Percentiles rank a stretch among this genome's conserved stretches.
Conservation (phyloP, 805 yeast genomes). For the Saturnispora bothae region DNA sequence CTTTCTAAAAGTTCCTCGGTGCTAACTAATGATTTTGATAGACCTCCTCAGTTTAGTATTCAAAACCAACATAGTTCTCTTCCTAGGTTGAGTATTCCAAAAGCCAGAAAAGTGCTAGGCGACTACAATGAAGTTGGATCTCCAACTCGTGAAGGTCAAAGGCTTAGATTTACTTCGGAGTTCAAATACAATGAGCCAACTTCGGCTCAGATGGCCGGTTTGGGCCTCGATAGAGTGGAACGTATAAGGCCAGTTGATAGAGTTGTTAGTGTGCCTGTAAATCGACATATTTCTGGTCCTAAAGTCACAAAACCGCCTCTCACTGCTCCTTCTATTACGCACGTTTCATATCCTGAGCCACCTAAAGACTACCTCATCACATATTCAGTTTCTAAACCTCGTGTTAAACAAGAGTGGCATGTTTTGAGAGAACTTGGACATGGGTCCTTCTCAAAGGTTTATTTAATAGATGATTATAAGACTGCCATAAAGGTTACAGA, state of each 20-base stretch:
- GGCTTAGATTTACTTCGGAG: constrained; percentile 13
- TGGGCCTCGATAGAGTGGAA: not conserved
- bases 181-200: constrained; percentile 8
- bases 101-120: constrained; percentile 3
- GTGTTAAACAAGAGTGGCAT: constrained; percentile 23
- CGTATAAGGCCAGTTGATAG: constrained; percentile 22
- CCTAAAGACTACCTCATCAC: constrained; percentile 3
- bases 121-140: constrained; percentile 7
- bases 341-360: not conserved
- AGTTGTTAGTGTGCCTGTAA: constrained; percentile 21
- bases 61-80: not conserved
- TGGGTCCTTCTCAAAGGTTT: constrained; percentile 63
- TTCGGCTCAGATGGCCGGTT: not conserved
- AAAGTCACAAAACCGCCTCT: not conserved
- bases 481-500: constrained; percentile 65
- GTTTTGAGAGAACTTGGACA: constrained; percentile 38
- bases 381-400: constrained; percentile 4
- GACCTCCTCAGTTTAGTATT: not conserved
- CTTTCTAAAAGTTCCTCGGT: not conserved
- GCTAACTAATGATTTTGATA: not conserved
- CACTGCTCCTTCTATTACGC: not conserved
- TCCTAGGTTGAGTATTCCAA: constrained; percentile 2
- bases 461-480: constrained; percentile 28
- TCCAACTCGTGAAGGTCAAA: not conserved
- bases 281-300: constrained; percentile 9